Percentiles rank a stretch among this genome's conserved stretches.
Conservation (phyloP, 2,329 filamentous ascomycete species). For the Phialemoniopsis sp. region DNA sequence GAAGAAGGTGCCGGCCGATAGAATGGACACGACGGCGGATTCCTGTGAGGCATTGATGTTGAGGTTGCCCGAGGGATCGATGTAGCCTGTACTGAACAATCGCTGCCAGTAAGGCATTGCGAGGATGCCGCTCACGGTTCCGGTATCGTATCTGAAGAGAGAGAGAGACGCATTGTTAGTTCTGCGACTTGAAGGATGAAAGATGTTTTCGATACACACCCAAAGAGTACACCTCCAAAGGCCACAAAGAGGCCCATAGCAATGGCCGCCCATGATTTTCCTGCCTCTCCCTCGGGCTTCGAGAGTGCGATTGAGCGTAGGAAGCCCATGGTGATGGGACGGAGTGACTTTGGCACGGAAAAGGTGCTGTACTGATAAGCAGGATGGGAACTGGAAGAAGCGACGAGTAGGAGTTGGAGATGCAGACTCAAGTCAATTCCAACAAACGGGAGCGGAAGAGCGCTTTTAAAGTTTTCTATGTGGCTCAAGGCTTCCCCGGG, state of each 20-base stretch:
- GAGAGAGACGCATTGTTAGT: conserved; percentile 53
- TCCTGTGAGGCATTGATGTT: conserved; percentile 36
- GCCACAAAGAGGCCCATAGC: conserved; percentile 9
- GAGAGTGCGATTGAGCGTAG: no score
- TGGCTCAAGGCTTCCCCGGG: no score
- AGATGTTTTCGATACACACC: conserved; percentile 2
- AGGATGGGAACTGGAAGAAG: no score
- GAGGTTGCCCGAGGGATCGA: conserved; percentile 29
- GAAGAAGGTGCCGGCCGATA: conserved; percentile 51
- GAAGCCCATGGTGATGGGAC: no score
- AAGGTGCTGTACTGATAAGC: no score
- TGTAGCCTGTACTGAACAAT: conserved; percentile 44
- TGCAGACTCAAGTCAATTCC: no score
- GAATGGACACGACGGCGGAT: conserved; percentile 51
- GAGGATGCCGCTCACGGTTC: conserved; percentile 50
- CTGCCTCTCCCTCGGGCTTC: no score
- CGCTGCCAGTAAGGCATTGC: conserved; percentile 47
- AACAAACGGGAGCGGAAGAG: no score
- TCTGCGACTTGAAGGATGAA: background rate
- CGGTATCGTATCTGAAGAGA: conserved; percentile 60
- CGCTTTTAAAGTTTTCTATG: no score
- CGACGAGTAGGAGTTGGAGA: no score
- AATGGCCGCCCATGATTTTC: no score
- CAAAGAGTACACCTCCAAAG: conserved; percentile 8
- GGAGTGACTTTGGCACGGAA: no score